Conservation (phyloP, 2,329 filamentous ascomycete species). For the Ophidiomyces ophidiicola region DNA sequence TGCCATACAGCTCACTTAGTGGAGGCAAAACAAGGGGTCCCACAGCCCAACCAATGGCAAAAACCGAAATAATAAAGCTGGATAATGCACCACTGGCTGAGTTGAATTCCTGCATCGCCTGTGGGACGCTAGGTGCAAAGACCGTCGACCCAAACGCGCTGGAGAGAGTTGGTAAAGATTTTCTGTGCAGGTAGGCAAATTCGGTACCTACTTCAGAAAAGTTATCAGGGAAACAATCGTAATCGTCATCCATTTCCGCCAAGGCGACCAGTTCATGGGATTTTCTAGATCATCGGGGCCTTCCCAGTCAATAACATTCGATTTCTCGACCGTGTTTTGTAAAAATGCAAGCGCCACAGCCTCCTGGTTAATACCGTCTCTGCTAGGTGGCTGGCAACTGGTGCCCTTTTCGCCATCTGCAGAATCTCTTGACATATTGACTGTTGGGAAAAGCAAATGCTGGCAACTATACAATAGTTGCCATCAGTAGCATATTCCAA, state of each 20-base stretch:
- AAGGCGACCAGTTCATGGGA: slow-evolving; percentile 20
- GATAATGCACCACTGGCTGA: slow-evolving; percentile 34
- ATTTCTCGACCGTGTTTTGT: not conserved
- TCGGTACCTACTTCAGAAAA: slow-evolving; percentile 9
- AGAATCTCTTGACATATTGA: not conserved
- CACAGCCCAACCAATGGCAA: slow-evolving; percentile 32
- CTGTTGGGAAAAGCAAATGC: not conserved
- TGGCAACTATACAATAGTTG: too few species aligned
- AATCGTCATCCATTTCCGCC: slow-evolving; percentile 9
- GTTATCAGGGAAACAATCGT: slow-evolving; percentile 9
- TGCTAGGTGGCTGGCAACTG: not conserved
- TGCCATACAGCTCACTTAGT: slow-evolving; percentile 52
- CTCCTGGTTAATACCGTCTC: not conserved
- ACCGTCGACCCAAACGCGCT: slow-evolving; percentile 13
- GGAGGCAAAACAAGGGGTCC: slow-evolving; percentile 54
- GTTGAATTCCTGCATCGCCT: slow-evolving; percentile 37
- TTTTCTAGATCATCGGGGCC: slow-evolving; percentile 20
- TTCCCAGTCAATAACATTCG: slow-evolving; percentile 19
- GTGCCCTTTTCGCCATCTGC: not conserved
- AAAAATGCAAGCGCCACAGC: not conserved
- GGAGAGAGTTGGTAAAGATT: slow-evolving; percentile 14
- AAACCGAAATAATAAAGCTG: slow-evolving; percentile 49
- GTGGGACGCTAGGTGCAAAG: slow-evolving; percentile 14
- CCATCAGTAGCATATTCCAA: too few species aligned
- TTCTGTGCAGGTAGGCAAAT: not conserved